phyloP scores from a whole-genome alignment of 768 basidiomycete genomes.

The Tricholoma matsutake region DNA sequence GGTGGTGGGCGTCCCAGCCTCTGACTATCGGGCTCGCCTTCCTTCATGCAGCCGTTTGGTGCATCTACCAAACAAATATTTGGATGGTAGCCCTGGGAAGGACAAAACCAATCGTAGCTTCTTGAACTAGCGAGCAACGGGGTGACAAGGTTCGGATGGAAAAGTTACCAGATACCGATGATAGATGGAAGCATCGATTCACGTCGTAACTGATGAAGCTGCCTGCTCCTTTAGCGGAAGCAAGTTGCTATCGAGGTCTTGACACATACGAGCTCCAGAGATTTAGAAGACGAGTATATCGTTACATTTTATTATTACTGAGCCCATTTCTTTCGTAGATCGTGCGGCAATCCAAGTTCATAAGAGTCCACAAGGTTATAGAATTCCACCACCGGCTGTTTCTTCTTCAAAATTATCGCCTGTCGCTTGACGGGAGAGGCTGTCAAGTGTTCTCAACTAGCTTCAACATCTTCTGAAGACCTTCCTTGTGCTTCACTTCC shows the following conservation, averaged over 20 bases:
- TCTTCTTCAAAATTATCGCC: slow-evolving; percentile 6
- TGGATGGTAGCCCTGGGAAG: neutral
- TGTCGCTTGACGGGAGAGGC: slow-evolving; percentile 12
- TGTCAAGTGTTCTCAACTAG: slow-evolving; percentile 10
- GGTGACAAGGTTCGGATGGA: neutral
- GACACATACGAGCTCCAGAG: neutral
- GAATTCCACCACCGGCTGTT: slow-evolving; percentile 3
- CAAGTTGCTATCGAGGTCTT: neutral
- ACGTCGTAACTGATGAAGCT: neutral
- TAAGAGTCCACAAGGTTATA: slow-evolving; percentile 11
- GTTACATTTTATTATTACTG: neutral
- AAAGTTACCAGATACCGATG: neutral
- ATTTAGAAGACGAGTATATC: neutral
- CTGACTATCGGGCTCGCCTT: neutral
- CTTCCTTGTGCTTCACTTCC: slow-evolving; percentile 11
- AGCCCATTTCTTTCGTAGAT: slow-evolving; percentile 11
- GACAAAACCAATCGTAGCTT: neutral
- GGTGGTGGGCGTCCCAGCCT: neutral
- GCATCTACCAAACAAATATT: neutral
- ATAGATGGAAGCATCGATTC: neutral
- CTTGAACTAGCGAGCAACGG: neutral
- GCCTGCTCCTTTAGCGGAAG: neutral
- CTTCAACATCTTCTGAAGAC: slow-evolving; percentile 12
- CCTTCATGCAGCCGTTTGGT: neutral
- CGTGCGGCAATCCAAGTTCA: slow-evolving; percentile 8